Evolutionary conservation across 371 early-diverging fungal genomes (phyloP).

Genomic region (Mucor lusitanicus): DNA sequence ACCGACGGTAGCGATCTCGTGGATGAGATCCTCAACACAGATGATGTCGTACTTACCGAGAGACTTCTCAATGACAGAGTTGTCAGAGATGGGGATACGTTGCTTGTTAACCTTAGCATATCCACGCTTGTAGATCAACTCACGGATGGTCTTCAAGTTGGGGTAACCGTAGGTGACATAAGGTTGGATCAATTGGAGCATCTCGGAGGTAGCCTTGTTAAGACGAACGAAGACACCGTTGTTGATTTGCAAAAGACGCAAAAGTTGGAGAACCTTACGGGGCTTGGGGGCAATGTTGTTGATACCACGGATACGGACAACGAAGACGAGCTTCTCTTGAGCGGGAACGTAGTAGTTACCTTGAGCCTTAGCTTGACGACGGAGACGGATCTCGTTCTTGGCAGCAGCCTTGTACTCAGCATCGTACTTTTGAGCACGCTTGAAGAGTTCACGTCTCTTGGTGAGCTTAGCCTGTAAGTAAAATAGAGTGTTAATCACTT

Average conservation of each 20-base stretch:
- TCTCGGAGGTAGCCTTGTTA: constrained; percentile 98
- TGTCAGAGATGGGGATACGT: constrained; percentile 96
- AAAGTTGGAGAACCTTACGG: constrained; percentile 97
- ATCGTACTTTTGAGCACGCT: constrained; percentile 96
- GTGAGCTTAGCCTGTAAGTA: constrained; percentile 66
- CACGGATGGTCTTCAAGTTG: constrained; percentile 98
- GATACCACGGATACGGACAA: constrained; percentile 96
- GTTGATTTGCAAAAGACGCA: constrained; percentile 99
- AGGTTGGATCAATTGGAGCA: constrained; percentile 98
- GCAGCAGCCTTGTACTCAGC: constrained; percentile 93
- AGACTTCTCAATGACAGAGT: constrained; percentile 91
- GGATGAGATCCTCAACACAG: constrained; percentile 99
- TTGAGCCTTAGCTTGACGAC: constrained; percentile 89
- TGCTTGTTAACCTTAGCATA: constrained; percentile 97
- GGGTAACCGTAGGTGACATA: constrained; percentile 98
- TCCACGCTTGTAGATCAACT: constrained; percentile 99
- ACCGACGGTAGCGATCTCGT: constrained; percentile 99
- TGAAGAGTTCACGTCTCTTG: constrained; percentile 95
- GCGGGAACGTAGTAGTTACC: constrained; percentile 96
- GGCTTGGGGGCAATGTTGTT: constrained; percentile 99
- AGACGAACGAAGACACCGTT: constrained; percentile 98
- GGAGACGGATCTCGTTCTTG: constrained; percentile 85
- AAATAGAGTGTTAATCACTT: background rate
- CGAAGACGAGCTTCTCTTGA: constrained; percentile 97
- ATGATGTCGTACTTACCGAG: constrained; percentile 97